Evolutionary conservation across 345 rosid genomes (phyloP), one percentile per base, ranked within the genome.

Genomic region (Aquilaria malaccensis): DNA sequence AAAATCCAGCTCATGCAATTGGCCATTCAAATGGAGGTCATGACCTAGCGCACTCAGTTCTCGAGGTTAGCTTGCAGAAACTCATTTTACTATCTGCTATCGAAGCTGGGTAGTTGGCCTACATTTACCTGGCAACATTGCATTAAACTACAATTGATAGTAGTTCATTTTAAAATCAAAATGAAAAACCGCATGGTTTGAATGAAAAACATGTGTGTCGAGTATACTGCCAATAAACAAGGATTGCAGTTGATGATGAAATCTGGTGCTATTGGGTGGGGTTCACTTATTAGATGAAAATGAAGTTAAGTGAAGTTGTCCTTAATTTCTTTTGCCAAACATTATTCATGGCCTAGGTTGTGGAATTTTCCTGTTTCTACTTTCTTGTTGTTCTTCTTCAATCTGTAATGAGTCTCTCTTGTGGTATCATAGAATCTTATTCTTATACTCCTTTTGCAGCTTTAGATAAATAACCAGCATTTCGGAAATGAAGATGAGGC

Each of bases 401-500:
- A 57, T 14, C 2, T 1, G 7, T 41, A 13, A 32, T 10, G 62
- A 32, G 13, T 33, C 65, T 30, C 45, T 30, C 46, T 12, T 15
- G 13, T 49, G 55, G 53, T 33, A 7, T 50, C 29, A 55, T 46
- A 1, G 15, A 15, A 15, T 15, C 15, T 15, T 15, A 48, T 30
- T 22, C 2, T 15, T 58, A 50, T 33, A 15, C 13, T 67, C 30
- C 45, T 31, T 22, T 13, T 71, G 77, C 85, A 94, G 97, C 97
- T 90, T 59, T 85, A 82, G 55, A 95, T 91, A 60, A 74, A 85
- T 58, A 96, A 94, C 64, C 78, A 79, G 50, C 87, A 97, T 65
- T 94, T 90, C 71, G 95, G 86, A 43, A 97, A 94, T 72, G 96
- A 95, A 0, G 99, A 94, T 54, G 99, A 88, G 83, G 85, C 74